These are phyloP conservation scores for Lentinula boryana DNA, from an alignment of 768 basidiomycete species.

Conservation along the genomic window DNA sequence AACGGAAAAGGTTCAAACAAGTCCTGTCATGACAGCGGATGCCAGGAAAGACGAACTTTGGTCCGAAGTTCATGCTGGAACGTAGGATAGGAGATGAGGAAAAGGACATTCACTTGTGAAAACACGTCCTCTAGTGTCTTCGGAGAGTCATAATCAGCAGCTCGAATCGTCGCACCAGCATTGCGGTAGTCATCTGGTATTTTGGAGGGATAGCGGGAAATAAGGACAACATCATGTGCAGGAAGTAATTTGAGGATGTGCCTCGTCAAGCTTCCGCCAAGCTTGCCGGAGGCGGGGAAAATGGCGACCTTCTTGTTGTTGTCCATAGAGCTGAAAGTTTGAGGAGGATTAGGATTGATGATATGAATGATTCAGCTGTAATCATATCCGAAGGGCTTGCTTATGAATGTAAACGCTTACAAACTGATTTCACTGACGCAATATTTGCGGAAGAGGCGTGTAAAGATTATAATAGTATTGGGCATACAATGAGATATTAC, in stretches of 20 bases:
- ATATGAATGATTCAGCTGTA: too few species aligned
- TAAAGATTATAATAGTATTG: too few species aligned
- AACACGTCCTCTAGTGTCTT: background rate
- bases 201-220: background rate
- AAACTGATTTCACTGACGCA: too few species aligned
- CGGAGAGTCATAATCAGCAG: background rate
- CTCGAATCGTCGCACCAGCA: background rate
- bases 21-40: background rate
- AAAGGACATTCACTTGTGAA: background rate
- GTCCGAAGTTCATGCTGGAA: conserved; percentile 2
- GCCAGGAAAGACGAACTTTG: background rate
- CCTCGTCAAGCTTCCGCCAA: background rate
- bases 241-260: background rate
- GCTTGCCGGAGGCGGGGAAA: background rate
- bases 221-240: background rate
- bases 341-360: too few species aligned
- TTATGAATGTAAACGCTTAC: too few species aligned
- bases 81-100: background rate
- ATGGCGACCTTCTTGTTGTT: background rate
- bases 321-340: background rate
- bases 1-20: background rate
- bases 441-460: too few species aligned
- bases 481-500: too few species aligned
- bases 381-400: too few species aligned
- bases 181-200: background rate